Evolutionary conservation across 2,329 filamentous ascomycete genomes (phyloP), one percentile per base, ranked within the genome.

Genomic region (Phoma sp.): DNA sequence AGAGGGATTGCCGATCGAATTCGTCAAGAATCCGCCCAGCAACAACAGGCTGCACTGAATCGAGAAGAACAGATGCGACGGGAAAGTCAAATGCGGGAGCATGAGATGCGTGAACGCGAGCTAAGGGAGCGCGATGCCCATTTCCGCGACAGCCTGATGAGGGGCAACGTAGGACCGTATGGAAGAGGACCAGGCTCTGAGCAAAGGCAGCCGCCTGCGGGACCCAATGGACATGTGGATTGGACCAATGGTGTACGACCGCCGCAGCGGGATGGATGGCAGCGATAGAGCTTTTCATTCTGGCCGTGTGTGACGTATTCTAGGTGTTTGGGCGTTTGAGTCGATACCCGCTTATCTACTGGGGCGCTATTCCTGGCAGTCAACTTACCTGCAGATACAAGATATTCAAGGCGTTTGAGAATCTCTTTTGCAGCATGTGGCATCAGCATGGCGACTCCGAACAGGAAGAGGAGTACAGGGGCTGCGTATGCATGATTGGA

Each of bases 1-100:
- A 64, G 60, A 21, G 61, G 66, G 15, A 61, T 70, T 15, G 58
- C 65, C 15, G 69, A 71, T 4, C 69, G 70, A 24, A 64, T 72
- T 8, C 69, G 68, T 17, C 71, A 73, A 31, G 71, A 72, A 44
- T 69, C 72, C 13, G 62, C 58, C 1, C 64, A 67, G 25, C 67
- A 69, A 48, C 66, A 66, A 40, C 65, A 68, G 29, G 62, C 58
- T 6, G 60, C 57, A 1, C 55, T 68, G 51, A 58, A 60, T 10
- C 62, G 61, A 10, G 68, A 73, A 5, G 67, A 72, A 13, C 61
- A 61, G 13, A 55, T 61, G 46, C 54, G 63, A 9, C 51, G 65
- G 31, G 64, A 71, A 40, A 50, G 57, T 7, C 56, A 63, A 24
- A 59, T 63, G 51, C 57, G 62, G 6, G 65, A 69, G 31, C 59